Percentiles rank a stretch among this genome's conserved stretches.
phyloP scores from a whole-genome alignment of 352 stramenopile species.

The Phytophthora palmivora region DNA sequence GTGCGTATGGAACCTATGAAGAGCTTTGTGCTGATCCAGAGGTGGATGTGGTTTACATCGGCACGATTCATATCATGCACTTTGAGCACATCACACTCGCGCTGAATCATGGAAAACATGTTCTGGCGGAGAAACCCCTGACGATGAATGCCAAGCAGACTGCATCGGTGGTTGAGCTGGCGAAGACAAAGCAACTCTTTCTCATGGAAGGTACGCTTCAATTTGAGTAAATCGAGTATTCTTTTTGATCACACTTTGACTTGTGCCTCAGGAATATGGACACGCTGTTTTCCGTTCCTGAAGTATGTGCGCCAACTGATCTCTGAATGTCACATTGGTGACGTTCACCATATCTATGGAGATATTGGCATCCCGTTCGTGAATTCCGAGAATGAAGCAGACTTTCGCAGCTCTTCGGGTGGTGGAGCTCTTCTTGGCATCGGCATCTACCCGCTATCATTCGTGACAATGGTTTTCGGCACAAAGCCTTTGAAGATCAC shows the following conservation, averaged over 20 bases:
- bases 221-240: too few species aligned
- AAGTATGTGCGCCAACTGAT: slow-evolving; percentile 55
- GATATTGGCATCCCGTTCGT: slow-evolving; percentile 32
- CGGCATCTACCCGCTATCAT: slow-evolving; percentile 83
- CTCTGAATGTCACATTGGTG: slow-evolving; percentile 46
- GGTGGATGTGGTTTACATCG: slow-evolving; percentile 92
- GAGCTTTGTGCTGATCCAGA: slow-evolving; percentile 69
- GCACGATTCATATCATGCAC: slow-evolving; percentile 85
- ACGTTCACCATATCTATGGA: slow-evolving; percentile 57
- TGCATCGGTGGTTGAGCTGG: slow-evolving; percentile 47
- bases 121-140: slow-evolving; percentile 92
- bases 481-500: slow-evolving; percentile 53
- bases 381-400: too few species aligned
- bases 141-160: slow-evolving; percentile 80
- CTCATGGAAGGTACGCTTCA: slow-evolving; percentile 72
- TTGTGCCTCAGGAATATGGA: slow-evolving; percentile 50
- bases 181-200: slow-evolving; percentile 39
- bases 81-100: slow-evolving; percentile 59
- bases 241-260: too few species aligned
- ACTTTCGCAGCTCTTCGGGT: slow-evolving; percentile 22
- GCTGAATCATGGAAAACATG: slow-evolving; percentile 83
- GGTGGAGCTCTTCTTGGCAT: slow-evolving; percentile 84
- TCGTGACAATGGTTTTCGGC: slow-evolving; percentile 74
- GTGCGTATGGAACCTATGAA: slow-evolving; percentile 82
- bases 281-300: slow-evolving; percentile 80